Conservation (phyloP, 305 asterid genomes). For the Fraxinus platypoda region DNA sequence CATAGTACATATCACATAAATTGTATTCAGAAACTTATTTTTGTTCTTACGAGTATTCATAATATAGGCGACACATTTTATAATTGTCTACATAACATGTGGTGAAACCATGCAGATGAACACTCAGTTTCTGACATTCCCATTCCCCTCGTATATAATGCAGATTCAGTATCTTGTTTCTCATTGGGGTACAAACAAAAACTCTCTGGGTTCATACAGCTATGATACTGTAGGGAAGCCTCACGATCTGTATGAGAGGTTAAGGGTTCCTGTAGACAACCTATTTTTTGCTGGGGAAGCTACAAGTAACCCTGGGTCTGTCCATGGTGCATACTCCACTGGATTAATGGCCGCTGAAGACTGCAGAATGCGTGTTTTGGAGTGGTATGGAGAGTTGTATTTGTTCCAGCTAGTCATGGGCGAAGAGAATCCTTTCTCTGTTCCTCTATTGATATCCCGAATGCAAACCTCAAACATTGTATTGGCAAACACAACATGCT, state of each 20-base stretch:
- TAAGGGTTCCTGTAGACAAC: constrained; percentile 87
- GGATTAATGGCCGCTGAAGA: constrained; percentile 95
- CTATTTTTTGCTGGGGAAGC: constrained; percentile 96
- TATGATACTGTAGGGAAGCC: constrained; percentile 79
- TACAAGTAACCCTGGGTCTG: constrained; percentile 86
- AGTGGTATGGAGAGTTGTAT: constrained; percentile 84
- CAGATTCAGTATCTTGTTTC: constrained; percentile 90
- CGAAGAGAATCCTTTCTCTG: not conserved
- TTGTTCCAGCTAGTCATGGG: constrained; percentile 78
- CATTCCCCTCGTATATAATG: not conserved
- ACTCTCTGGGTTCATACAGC: constrained; percentile 88
- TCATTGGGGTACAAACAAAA: constrained; percentile 80
- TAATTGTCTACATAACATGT: not conserved
- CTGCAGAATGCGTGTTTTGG: constrained; percentile 95
- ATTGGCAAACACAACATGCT: not conserved
- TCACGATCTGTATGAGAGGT: constrained; percentile 80
- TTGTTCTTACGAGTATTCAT: not conserved
- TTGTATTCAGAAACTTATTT: not conserved
- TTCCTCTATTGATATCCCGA: constrained; percentile 50
- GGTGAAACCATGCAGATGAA: not conserved
- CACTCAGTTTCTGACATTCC: not conserved
- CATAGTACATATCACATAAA: not conserved
- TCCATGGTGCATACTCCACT: constrained; percentile 92
- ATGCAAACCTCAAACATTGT: constrained; percentile 30
- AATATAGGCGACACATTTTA: not conserved